Evolutionary conservation across 768 basidiomycete genomes (phyloP).

Genomic region (Lanmaoa pseudosensibilis): DNA sequence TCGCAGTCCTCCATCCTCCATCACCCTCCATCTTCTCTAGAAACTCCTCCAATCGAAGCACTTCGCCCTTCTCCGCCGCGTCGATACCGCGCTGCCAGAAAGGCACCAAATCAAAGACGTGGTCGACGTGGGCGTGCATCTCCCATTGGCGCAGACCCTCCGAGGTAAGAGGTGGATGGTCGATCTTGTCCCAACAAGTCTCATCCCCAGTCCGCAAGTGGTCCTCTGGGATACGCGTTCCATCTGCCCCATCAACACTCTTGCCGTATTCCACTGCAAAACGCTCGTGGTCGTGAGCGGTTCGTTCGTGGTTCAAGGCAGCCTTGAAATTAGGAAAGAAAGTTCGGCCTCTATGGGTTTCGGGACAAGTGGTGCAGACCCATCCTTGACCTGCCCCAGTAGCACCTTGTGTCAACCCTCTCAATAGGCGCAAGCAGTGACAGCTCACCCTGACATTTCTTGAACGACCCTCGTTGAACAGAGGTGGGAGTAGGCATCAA

Average conservation of each 20-base stretch:
- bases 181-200: conserved; percentile 32
- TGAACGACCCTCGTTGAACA: conserved; percentile 17
- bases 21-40: conserved; percentile 40
- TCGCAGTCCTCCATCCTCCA: conserved; percentile 32
- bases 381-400: conserved; percentile 32
- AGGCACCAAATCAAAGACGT: conserved; percentile 48
- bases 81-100: conserved; percentile 54
- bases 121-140: conserved; percentile 42
- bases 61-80: conserved; percentile 47
- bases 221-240: neutral
- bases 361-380: conserved; percentile 36
- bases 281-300: conserved; percentile 17
- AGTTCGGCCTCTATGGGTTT: conserved; percentile 16
- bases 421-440: neutral
- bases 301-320: conserved; percentile 35
- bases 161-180: conserved; percentile 30
- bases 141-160: conserved; percentile 30
- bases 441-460: conserved; percentile 25
- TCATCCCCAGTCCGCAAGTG: conserved; percentile 18
- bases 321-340: conserved; percentile 28
- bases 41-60: conserved; percentile 46
- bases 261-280: conserved; percentile 5
- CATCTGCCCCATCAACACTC: neutral
- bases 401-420: conserved; percentile 1
- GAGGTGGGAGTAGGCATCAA: conserved; percentile 25